Conservation (phyloP, 2,329 filamentous ascomycete species). For the Hirsutella thompsonii region DNA sequence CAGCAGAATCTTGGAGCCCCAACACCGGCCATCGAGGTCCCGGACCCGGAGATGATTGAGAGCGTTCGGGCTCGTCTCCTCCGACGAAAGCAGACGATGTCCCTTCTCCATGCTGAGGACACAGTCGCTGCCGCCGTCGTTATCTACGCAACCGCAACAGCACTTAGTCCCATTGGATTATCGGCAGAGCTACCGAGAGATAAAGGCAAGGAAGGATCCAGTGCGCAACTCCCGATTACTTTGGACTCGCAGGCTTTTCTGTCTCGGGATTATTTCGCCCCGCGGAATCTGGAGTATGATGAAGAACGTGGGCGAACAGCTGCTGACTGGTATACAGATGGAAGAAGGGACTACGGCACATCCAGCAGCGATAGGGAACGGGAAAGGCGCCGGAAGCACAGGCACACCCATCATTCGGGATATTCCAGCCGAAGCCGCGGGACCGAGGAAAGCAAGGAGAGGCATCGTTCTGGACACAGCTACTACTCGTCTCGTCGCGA, state of each 20-base stretch:
- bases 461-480: slow-evolving; percentile 12
- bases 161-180: slow-evolving; percentile 22
- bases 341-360: slow-evolving; percentile 25
- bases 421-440: slow-evolving; percentile 17
- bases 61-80: slow-evolving; percentile 29
- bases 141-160: slow-evolving; percentile 37
- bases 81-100: slow-evolving; percentile 29
- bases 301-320: slow-evolving; percentile 29
- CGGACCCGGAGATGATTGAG: slow-evolving; percentile 23
- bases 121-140: slow-evolving; percentile 40
- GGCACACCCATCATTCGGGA: slow-evolving; percentile 23
- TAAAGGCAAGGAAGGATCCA: slow-evolving; percentile 13
- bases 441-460: slow-evolving; percentile 18
- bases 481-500: slow-evolving; percentile 18
- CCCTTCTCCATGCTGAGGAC: slow-evolving; percentile 35
- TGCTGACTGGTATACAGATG: slow-evolving; percentile 45
- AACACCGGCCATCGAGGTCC: slow-evolving; percentile 34
- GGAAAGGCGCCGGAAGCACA: slow-evolving; percentile 28
- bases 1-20: slow-evolving; percentile 12
- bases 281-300: slow-evolving; percentile 20
- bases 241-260: slow-evolving; percentile 11
- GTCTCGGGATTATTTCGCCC: slow-evolving; percentile 18
- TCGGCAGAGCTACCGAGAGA: slow-evolving; percentile 4
- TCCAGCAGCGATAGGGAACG: slow-evolving; percentile 23
- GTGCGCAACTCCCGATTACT: slow-evolving; percentile 13